Evolutionary conservation across 139 green algal genomes (phyloP), one percentile per base, ranked within the genome.

Genomic region (Zygnema cylindricum): DNA sequence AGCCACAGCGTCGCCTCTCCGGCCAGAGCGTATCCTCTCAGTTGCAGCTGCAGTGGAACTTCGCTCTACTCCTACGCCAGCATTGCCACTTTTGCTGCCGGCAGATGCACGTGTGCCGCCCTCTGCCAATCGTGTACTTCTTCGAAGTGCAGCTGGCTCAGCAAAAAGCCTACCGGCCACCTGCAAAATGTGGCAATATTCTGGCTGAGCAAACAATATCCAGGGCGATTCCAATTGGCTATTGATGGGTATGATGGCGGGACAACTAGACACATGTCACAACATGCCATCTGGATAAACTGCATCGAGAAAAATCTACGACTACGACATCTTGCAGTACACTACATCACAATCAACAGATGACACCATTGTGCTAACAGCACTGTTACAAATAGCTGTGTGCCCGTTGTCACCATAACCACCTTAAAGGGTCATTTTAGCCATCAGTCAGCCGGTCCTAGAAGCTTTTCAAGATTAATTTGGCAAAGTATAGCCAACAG

Each of bases 121-220:
- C 81, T 90, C 85, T 21, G 85, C 85, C 78, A 90, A 81, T 3
- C 85, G 77, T 0, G 85, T 82, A 43, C 85, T 90, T 38, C 85
- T 43, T 41, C 85, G 25, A 43, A 88, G 49, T 42, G 57, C 38
- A 41, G 69, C 43, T 16, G 76, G 42, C 35, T 91, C 86, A 40
- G 82, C 84, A 91, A 91, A 91, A 25, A 91, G 86, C 22, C 86
- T 55, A 23, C 86, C 86, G 32, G 86, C 84, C 69, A 91, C 84
- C 84, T 89, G 84, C 36, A 11, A 23, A 82, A 22, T 23, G 75
- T 23, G 75, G 22, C 25, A 49, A 35, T 82, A 23, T 22, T 35
- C 22, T 36, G 25, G 57, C 35, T 82, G 75, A 82, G 77, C 16
- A 32, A 82, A 0, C 36, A 79, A 7, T 11, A 43, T 55, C 71